These are phyloP conservation scores for Pinus albicaulis DNA, from an alignment of 75 land plant genomes.

Conservation along the genomic window DNA sequence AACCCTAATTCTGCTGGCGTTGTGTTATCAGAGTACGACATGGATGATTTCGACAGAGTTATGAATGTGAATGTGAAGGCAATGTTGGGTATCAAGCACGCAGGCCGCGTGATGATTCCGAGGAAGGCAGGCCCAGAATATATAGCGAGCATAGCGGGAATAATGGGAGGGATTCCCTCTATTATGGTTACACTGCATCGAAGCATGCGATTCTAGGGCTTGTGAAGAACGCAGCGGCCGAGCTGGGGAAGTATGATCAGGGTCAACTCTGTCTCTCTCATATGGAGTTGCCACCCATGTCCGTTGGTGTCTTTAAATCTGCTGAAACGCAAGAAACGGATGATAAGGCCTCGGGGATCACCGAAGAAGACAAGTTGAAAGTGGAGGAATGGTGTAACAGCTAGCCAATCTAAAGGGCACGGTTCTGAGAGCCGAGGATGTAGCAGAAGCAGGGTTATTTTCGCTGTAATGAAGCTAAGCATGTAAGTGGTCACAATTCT, in stretches of 20 bases:
- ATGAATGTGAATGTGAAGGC: slow-evolving; percentile 17
- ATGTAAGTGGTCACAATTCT: slow-evolving; percentile 19
- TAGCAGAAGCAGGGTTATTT: slow-evolving; percentile 13
- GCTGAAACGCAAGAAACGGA: background rate
- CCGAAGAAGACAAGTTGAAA: background rate
- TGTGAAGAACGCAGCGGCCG: slow-evolving; percentile 15
- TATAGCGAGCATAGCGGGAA: slow-evolving; percentile 25
- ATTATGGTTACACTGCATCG: slow-evolving; percentile 11
- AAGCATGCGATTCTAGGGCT: slow-evolving; percentile 17
- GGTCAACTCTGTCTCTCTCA: slow-evolving; percentile 37
- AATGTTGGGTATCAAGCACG: slow-evolving; percentile 13
- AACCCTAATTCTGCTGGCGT: too few species aligned
- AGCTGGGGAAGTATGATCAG: slow-evolving; percentile 19
- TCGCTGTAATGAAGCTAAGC: slow-evolving; percentile 9
- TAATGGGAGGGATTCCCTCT: slow-evolving; percentile 16
- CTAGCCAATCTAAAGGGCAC: background rate
- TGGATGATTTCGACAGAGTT: slow-evolving; percentile 18
- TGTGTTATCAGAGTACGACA: background rate
- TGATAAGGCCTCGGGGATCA: background rate
- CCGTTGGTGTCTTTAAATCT: background rate
- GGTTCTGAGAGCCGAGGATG: slow-evolving; percentile 7
- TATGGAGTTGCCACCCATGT: slow-evolving; percentile 14
- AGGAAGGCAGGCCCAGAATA: slow-evolving; percentile 13
- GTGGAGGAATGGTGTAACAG: background rate
- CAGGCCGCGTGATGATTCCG: slow-evolving; percentile 29